Base-by-base conservation (phyloP, 78 protist genomes). In the Tieghemostelium lacteum region DNA sequence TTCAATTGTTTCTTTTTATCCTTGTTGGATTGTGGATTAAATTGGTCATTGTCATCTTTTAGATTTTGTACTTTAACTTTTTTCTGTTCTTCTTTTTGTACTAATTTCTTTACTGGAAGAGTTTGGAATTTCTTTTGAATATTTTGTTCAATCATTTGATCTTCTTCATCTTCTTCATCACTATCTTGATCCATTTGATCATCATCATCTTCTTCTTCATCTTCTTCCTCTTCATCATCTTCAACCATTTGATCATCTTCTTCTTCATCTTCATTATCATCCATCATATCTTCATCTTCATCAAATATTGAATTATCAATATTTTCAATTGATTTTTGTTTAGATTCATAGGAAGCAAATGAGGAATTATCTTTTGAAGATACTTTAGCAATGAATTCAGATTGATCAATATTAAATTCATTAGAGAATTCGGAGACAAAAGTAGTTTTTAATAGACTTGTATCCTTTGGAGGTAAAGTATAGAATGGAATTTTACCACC, bases 401-500 rank as follows among this genome's bases (percentile, higher is more conserved):
- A 17, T 60, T 73, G 86, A 66, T 88, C 87, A 36, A 88, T 70
- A 39, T 88, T 77, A 40, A 88, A 75, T 36, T 70, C 86, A 19
- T 88, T 54, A 28, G 83, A 29, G 70, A 77, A 88, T 26, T 42
- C n/a, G 8, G 17, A 20, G 28, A 88, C 87, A n/a, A 88, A 49
- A 17, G 72, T 71, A 17, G 93, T 24, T 28, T 64, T 31, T 17
- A 40, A 37, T 37, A 40, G 36, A 34, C 29, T 37, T 2, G 24
- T 7, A 16, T 37, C 73, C 54, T 88, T 77, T 10, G 93, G 93
- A 22, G 93, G 93, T 31, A 64, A 55, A 19, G 87, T 88, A 73
- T 70, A 75, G 86, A 88, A 88, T n/a, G 83, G 85, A 45, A 88
- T 88, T 22, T 77, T 88, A 49, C 93, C 93, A 50, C 78, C 93